These are phyloP conservation scores for Aristolochia contorta DNA, from an alignment of 164 flowering plant species.

Conservation along the genomic window DNA sequence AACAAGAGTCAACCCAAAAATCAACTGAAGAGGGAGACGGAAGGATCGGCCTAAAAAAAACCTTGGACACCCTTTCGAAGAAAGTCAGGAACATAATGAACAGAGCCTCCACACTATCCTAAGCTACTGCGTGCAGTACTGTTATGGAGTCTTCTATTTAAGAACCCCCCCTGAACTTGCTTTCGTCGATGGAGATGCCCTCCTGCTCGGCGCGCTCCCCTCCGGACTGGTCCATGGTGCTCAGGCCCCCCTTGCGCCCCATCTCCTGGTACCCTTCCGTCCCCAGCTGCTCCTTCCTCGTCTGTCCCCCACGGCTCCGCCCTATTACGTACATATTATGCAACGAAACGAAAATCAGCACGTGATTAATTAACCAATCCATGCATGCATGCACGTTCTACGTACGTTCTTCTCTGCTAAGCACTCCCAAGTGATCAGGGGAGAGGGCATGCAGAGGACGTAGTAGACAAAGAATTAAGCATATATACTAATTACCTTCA, in stretches of 20 bases:
- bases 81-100: background rate
- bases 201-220: constrained; percentile 51
- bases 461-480: too few species aligned
- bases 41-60: background rate
- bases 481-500: constrained; percentile 40
- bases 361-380: background rate
- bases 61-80: background rate
- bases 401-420: too few species aligned
- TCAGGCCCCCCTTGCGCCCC: constrained; percentile 58
- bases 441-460: too few species aligned
- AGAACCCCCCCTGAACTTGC: constrained; percentile 30
- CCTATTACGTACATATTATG: constrained; percentile 19
- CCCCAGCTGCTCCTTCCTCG: constrained; percentile 50
- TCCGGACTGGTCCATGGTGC: constrained; percentile 56
- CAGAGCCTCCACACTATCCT: background rate
- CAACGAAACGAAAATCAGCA: background rate
- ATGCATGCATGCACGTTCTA: too few species aligned
- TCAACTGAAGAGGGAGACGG: background rate
- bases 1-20: too few species aligned
- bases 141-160: too few species aligned
- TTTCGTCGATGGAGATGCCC: constrained; percentile 56
- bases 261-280: constrained; percentile 43
- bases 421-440: too few species aligned
- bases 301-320: constrained; percentile 60
- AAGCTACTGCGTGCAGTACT: background rate